These are phyloP conservation scores for Rhizophagus clarus DNA, from an alignment of 192 early-diverging fungal genomes.

Conservation along the genomic window DNA sequence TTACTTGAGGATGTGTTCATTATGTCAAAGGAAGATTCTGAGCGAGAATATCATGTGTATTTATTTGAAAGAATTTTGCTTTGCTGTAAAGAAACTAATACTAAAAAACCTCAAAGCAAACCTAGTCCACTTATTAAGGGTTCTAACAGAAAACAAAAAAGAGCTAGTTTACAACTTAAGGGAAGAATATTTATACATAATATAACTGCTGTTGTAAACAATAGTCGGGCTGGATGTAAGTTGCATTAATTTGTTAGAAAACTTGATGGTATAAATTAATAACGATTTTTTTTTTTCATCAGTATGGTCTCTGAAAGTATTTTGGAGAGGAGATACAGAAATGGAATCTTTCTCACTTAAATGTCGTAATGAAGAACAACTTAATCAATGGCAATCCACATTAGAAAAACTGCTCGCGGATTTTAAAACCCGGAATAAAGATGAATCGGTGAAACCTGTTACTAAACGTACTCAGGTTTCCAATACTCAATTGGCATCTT, in stretches of 20 bases:
- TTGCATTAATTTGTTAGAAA: background rate
- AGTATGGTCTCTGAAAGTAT: conserved; percentile 67
- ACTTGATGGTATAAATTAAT: conserved; percentile 45
- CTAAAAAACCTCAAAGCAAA: conserved; percentile 42
- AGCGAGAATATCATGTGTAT: conserved; percentile 84
- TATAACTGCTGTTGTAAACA: conserved; percentile 74
- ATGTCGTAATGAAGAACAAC: conserved; percentile 89
- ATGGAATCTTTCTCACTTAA: conserved; percentile 88
- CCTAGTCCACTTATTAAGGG: conserved; percentile 42
- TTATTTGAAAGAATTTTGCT: conserved; percentile 93
- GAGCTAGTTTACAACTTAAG: conserved; percentile 70
- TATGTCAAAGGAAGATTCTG: conserved; percentile 77
- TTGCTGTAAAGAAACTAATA: conserved; percentile 85
- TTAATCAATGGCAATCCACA: conserved; percentile 84
- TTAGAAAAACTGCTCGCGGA: conserved; percentile 71
- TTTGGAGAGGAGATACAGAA: conserved; percentile 78
- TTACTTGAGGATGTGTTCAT: conserved; percentile 86
- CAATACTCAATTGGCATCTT: conserved; percentile 43
- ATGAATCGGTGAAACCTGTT: background rate
- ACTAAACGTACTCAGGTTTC: conserved; percentile 40
- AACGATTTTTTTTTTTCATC: background rate
- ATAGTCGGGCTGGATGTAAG: conserved; percentile 48
- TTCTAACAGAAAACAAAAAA: conserved; percentile 64
- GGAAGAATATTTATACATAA: conserved; percentile 86
- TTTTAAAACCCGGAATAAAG: background rate